phyloP scores from a whole-genome alignment of 495 filamentous ascomycete genomes.

The Evernia prunastri region DNA sequence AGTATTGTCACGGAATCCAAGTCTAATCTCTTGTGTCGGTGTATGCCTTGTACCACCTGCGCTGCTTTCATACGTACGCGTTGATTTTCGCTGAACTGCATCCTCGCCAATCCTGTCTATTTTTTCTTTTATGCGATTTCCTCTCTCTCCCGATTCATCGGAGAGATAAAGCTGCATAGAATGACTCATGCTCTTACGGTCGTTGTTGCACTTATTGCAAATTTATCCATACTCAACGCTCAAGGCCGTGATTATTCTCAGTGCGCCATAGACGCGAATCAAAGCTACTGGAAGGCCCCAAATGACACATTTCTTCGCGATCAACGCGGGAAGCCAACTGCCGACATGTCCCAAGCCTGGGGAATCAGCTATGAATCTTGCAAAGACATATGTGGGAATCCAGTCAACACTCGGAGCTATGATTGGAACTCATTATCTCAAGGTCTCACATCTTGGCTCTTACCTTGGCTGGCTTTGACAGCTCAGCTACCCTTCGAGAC shows the following conservation, averaged over 20 bases:
- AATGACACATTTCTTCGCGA: background rate
- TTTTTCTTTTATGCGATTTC: background rate
- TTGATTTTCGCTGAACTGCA: no score
- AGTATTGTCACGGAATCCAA: no score
- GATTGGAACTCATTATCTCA: background rate
- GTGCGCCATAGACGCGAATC: slow-evolving; percentile 1
- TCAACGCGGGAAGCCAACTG: background rate
- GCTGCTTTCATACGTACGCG: no score
- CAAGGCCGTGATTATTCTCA: background rate
- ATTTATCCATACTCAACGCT: slow-evolving; percentile 1
- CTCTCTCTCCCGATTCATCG: background rate
- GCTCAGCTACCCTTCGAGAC: slow-evolving; percentile 11
- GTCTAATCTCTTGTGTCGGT: no score
- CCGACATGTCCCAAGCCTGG: slow-evolving; percentile 1
- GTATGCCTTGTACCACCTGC: no score
- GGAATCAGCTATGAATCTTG: slow-evolving; percentile 4
- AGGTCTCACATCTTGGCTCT: slow-evolving; percentile 1
- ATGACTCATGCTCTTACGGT: background rate
- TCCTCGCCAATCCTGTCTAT: no score
- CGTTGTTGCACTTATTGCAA: background rate
- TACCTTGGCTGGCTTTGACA: slow-evolving; percentile 12
- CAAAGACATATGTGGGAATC: background rate
- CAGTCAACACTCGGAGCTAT: background rate
- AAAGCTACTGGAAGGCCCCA: background rate
- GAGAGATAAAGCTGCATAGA: background rate